Conservation (phyloP, 805 yeast genomes). For the Torulaspora microellipsoides region DNA sequence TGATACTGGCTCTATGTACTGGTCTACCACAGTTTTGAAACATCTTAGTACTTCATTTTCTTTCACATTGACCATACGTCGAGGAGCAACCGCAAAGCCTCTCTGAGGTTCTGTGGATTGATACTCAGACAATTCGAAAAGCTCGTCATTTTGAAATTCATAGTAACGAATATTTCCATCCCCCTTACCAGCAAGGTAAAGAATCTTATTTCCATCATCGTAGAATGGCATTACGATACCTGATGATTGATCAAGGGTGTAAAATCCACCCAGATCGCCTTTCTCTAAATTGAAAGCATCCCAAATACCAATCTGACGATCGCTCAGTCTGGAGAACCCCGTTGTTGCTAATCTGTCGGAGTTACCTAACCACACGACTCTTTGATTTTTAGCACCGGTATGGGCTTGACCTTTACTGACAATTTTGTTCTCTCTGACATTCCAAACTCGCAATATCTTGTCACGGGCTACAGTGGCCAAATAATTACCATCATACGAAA, state of each 20-base stretch:
- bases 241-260: constrained; percentile 81
- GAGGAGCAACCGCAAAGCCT: constrained; percentile 90
- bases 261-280: constrained; percentile 89
- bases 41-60: constrained; percentile 81
- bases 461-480: constrained; percentile 90
- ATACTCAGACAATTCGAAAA: constrained; percentile 82
- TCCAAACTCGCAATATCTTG: constrained; percentile 88
- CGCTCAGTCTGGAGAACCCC: constrained; percentile 88
- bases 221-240: constrained; percentile 91
- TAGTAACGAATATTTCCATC: constrained; percentile 95
- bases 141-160: constrained; percentile 81
- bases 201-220: constrained; percentile 73
- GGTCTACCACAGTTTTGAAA: constrained; percentile 85
- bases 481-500: constrained; percentile 83
- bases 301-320: constrained; percentile 96
- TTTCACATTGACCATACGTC: constrained; percentile 66
- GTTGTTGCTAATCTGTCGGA: constrained; percentile 83
- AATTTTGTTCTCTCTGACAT: constrained; percentile 67
- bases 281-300: constrained; percentile 64
- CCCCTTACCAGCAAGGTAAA: constrained; percentile 94
- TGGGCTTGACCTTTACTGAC: constrained; percentile 86
- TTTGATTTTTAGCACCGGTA: constrained; percentile 84
- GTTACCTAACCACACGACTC: constrained; percentile 89
- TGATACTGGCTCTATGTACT: constrained; percentile 81
- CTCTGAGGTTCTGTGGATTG: constrained; percentile 91